Conservation (phyloP, 805 yeast genomes). For the Henningerozyma blattae region DNA sequence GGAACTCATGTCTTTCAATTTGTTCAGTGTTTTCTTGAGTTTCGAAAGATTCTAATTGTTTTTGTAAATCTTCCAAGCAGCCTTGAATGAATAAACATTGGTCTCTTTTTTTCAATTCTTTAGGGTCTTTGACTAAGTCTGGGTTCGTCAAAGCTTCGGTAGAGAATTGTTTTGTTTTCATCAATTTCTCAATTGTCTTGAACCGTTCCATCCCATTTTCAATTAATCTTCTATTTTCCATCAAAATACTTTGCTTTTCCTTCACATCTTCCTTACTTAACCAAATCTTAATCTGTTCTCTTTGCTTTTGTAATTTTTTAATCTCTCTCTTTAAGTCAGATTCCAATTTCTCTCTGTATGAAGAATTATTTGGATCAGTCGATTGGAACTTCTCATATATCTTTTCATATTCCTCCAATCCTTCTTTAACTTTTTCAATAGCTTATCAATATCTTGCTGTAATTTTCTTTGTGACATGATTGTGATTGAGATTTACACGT, state of each 20-base stretch:
- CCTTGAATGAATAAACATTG: conserved; percentile 57
- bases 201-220: conserved; percentile 87
- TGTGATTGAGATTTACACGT: too few relatives aligned
- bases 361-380: conserved; percentile 52
- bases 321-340: conserved; percentile 88
- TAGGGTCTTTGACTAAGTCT: conserved; percentile 53
- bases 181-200: conserved; percentile 84
- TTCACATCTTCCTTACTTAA: conserved; percentile 81
- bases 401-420: conserved; percentile 72
- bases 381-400: conserved; percentile 75
- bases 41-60: conserved; percentile 70
- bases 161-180: conserved; percentile 88
- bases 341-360: conserved; percentile 90
- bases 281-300: conserved; percentile 96
- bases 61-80: conserved; percentile 66
- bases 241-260: conserved; percentile 62
- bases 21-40: conserved; percentile 53
- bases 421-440: conserved; percentile 86
- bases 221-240: conserved; percentile 63
- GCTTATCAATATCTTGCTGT: conserved; percentile 77
- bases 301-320: conserved; percentile 81
- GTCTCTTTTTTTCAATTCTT: conserved; percentile 67
- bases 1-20: conserved; percentile 67
- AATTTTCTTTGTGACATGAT: conserved; percentile 36
- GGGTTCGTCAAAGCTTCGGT: conserved; percentile 81